These are phyloP conservation scores for Meyerozyma elateridarum DNA, from an alignment of 1,139 yeast species.

Conservation along the genomic window DNA sequence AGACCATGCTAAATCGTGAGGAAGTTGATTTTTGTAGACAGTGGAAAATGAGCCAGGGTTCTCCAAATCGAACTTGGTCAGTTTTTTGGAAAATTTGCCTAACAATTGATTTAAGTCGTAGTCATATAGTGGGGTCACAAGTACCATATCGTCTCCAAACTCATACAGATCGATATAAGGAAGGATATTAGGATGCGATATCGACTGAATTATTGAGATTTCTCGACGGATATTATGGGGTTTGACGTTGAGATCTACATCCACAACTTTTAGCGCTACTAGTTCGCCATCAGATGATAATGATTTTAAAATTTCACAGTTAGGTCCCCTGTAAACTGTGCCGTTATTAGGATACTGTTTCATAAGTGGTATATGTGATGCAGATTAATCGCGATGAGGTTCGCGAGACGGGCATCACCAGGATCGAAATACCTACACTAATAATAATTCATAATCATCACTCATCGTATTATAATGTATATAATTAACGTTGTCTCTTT, in stretches of 20 bases:
- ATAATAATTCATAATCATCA: too few relatives aligned
- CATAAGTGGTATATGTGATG: too few relatives aligned
- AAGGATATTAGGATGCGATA: constrained; percentile 22
- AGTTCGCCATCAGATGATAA: constrained; percentile 11
- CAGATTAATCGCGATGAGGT: too few relatives aligned
- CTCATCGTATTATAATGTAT: too few relatives aligned
- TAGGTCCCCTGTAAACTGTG: constrained; percentile 31
- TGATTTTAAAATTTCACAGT: constrained; percentile 31
- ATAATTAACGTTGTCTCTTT: too few relatives aligned
- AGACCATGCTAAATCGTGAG: constrained; percentile 11
- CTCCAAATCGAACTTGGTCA: constrained; percentile 19
- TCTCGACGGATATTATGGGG: constrained; percentile 40
- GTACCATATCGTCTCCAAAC: constrained; percentile 28
- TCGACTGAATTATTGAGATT: constrained; percentile 21
- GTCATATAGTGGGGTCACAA: constrained; percentile 32
- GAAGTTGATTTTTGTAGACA: constrained; percentile 14
- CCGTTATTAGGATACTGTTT: constrained; percentile 19
- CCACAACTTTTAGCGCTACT: constrained; percentile 38
- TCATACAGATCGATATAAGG: constrained; percentile 20
- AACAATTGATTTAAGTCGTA: constrained; percentile 25
- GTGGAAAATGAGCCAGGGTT: constrained; percentile 15
- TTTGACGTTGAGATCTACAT: constrained; percentile 30
- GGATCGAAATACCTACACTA: too few relatives aligned
- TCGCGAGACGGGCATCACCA: too few relatives aligned
- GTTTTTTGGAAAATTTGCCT: constrained; percentile 13